Percentiles rank a stretch among this genome's conserved stretches.
Conservation (phyloP, 2,329 filamentous ascomycete genomes). For the Metarhizium anisopliae region DNA sequence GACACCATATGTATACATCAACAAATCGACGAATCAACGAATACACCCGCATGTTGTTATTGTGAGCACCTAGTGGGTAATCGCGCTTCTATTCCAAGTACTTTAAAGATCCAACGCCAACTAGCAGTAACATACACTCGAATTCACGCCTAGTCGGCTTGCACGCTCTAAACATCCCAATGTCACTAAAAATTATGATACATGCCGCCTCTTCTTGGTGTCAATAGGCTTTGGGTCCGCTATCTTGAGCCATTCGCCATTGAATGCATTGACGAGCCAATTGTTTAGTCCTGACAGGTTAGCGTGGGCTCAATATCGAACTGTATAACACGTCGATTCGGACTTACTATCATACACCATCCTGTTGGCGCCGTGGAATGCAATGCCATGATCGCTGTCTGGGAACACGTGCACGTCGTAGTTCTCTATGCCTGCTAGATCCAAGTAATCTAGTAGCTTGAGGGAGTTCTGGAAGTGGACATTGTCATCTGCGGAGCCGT, state of each 20-base stretch:
- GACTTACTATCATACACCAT: constrained; percentile 87
- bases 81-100: too few species aligned
- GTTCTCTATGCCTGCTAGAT: constrained; percentile 74
- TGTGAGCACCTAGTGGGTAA: too few species aligned
- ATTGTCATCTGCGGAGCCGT: constrained; percentile 94
- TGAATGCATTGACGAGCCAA: constrained; percentile 96
- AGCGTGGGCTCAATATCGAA: background rate
- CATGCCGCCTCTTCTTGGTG: constrained; percentile 10
- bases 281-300: constrained; percentile 57
- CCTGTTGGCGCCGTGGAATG: constrained; percentile 83
- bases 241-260: constrained; percentile 79
- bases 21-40: too few species aligned
- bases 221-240: constrained; percentile 37
- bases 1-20: too few species aligned
- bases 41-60: too few species aligned
- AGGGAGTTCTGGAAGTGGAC: constrained; percentile 95
- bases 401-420: constrained; percentile 97
- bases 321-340: background rate
- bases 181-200: background rate
- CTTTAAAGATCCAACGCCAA: too few species aligned
- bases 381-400: constrained; percentile 90
- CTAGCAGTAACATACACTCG: background rate
- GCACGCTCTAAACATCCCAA: background rate
- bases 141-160: too few species aligned
- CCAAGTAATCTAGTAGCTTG: constrained; percentile 75